These are phyloP conservation scores for Glycine soja DNA, from an alignment of 306 rosid genomes.

Conservation along the genomic window DNA sequence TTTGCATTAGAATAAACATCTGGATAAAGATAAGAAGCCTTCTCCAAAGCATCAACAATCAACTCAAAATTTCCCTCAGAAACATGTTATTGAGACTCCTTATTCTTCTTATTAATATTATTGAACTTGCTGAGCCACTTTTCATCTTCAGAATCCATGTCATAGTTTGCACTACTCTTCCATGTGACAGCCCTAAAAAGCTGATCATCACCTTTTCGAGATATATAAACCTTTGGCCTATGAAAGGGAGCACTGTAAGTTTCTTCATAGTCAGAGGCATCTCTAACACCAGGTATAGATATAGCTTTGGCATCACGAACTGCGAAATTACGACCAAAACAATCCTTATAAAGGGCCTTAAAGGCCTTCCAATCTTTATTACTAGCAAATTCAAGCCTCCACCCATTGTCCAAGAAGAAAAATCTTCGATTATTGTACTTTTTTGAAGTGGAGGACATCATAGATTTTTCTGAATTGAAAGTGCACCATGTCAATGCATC, in stretches of 20 bases:
- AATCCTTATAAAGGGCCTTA: neutral
- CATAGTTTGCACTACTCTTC: conserved; percentile 62
- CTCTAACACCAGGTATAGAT: conserved; percentile 77
- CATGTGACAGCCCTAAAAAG: conserved; percentile 40
- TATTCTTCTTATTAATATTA: conserved; percentile 38
- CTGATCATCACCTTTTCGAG: neutral
- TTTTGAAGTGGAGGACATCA: neutral
- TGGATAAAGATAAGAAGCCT: conserved; percentile 56
- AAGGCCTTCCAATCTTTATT: neutral
- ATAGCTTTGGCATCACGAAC: neutral
- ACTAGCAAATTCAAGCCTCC: neutral
- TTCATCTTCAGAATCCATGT: conserved; percentile 89
- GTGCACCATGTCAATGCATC: neutral
- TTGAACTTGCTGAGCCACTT: conserved; percentile 63
- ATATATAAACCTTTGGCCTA: conserved; percentile 68
- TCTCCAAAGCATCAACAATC: conserved; percentile 77
- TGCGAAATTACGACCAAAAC: neutral
- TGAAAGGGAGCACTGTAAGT: conserved; percentile 44
- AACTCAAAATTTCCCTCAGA: conserved; percentile 70
- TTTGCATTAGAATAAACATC: conserved; percentile 60
- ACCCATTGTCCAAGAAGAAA: neutral
- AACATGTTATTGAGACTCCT: conserved; percentile 47
- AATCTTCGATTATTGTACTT: neutral
- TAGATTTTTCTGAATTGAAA: neutral
- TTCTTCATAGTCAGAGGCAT: conserved; percentile 59